Evolutionary conservation across 257 asterid species (phyloP), one percentile per base, ranked within the genome.

Genomic region (Primulina tabacum): DNA sequence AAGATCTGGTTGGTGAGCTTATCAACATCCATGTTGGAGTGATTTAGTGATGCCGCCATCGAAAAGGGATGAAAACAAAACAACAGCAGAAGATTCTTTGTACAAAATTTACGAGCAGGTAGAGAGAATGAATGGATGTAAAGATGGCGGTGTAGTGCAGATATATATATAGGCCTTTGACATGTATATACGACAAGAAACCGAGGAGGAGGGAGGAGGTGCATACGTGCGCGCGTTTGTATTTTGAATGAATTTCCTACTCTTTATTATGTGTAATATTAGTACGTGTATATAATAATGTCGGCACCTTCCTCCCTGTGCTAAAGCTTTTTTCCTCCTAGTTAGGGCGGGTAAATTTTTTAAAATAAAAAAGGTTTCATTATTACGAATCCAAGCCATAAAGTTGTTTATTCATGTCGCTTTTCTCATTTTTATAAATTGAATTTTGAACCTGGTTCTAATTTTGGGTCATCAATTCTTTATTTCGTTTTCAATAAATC

Each of bases 1-100:
- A 91, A 91, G 26, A 91, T 91, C 70, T 91, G 87, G 65, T 75
- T 80, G 28, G 93, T 84, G 38, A 87, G 86, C 47, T 80, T 77
- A 71, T 85, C 88, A 12, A 65, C 79, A 6, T 77, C 86, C 62
- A 74, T 43, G 69, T 72, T 77, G 5, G 55, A 47, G 18, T 47
- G 55, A 47, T 47, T 47, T 47, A 18, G 55, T 47, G 55, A 47
- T 14, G 2, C 55, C 55, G 55, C 55, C 55, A 47, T 47, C 3
- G 52, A 40, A 40, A 11, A 2, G 17, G 47, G 47, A 38, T 8
- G 47, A 9, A 38, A 38, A 43, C 53, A 47, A 47, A 47, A 47
- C n/a, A 47, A 47, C 0, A 40, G 11, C 6, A 47, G 2, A 18
- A 47, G 2, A 47, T 1, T 4, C 6, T 14, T 47, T 47, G 2